Conservation (phyloP, 257 asterid species). For the Cordia subcordata region DNA sequence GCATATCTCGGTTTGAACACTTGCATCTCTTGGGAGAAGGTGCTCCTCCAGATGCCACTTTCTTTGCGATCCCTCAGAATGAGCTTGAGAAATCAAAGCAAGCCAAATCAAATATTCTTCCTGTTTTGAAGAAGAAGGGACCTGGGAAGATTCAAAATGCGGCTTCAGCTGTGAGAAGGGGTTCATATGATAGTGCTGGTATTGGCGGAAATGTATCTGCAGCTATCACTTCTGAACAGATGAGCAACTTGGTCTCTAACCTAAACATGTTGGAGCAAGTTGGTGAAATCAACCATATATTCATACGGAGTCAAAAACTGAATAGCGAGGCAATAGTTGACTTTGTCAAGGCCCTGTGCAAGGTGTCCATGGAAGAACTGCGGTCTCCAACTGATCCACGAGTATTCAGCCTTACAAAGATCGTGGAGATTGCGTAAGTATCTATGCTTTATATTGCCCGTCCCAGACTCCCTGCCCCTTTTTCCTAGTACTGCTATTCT, state of each 20-base stretch:
- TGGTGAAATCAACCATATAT: conserved; percentile 89
- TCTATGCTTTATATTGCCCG: background rate
- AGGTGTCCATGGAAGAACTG: conserved; percentile 97
- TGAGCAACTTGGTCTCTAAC: conserved; percentile 87
- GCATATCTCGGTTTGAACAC: conserved; percentile 96
- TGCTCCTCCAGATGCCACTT: conserved; percentile 96
- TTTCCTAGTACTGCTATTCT: conserved; percentile 2
- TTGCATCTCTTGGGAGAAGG: conserved; percentile 99
- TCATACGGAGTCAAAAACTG: conserved; percentile 82
- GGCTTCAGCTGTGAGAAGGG: conserved; percentile 81
- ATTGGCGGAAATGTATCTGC: conserved; percentile 85
- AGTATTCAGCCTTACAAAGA: conserved; percentile 95
- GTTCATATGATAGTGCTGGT: conserved; percentile 97
- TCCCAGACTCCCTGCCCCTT: background rate
- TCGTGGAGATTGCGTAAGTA: conserved; percentile 96
- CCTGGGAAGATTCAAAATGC: conserved; percentile 84
- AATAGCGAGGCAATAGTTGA: conserved; percentile 99
- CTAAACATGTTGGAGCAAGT: conserved; percentile 97
- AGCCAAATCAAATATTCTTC: conserved; percentile 71
- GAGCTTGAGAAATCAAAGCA: conserved; percentile 84
- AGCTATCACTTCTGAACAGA: conserved; percentile 84
- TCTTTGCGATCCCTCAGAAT: conserved; percentile 79
- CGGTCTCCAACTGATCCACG: conserved; percentile 95
- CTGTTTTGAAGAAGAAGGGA: conserved; percentile 82
- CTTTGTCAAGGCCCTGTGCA: conserved; percentile 97